phyloP scores from a whole-genome alignment of 345 rosid species.

The Salix udensis region DNA sequence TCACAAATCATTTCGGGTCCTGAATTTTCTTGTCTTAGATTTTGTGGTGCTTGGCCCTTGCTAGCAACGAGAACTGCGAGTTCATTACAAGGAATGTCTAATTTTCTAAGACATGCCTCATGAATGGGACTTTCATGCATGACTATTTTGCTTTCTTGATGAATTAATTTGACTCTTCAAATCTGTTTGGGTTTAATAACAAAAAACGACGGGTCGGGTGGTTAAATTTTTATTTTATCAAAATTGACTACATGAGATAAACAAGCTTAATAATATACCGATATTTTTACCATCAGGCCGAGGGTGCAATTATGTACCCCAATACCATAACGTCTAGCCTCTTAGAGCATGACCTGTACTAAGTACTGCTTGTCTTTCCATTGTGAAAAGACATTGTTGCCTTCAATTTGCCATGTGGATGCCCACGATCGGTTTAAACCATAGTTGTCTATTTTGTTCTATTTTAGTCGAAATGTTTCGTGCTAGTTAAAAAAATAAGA shows the following conservation, averaged over 20 bases:
- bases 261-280: too few species aligned
- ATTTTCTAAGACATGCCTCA: not conserved
- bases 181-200: too few species aligned
- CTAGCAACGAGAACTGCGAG: not conserved
- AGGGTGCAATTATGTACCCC: too few species aligned
- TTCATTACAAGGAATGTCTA: not conserved
- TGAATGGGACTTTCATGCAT: too few species aligned
- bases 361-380: too few species aligned
- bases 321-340: not conserved
- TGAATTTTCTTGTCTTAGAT: not conserved
- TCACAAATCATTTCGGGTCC: not conserved
- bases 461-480: fast-evolving
- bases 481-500: too few species aligned
- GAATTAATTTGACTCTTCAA: too few species aligned
- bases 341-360: not conserved
- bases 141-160: too few species aligned
- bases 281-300: too few species aligned
- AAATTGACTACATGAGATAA: too few species aligned
- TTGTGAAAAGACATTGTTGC: not conserved
- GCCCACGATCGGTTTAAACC: not conserved
- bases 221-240: not conserved
- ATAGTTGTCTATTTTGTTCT: too few species aligned
- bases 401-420: not conserved
- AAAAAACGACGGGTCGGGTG: fast-evolving
- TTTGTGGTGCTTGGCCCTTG: not conserved